Evolutionary conservation across 495 filamentous ascomycete species (phyloP).

Genomic region (Daldinia grandis): DNA sequence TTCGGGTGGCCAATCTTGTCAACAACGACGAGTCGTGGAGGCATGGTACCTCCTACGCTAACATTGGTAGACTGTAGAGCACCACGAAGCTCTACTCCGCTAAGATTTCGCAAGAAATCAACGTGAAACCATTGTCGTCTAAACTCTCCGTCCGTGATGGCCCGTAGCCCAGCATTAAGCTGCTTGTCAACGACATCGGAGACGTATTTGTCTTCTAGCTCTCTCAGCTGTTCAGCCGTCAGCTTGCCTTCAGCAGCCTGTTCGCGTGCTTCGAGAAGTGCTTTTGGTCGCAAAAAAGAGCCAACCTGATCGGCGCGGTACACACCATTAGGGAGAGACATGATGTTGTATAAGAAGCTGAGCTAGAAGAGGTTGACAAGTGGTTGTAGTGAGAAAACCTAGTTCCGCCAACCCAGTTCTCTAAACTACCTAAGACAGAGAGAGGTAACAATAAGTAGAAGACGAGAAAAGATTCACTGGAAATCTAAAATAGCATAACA

Average conservation of each 20-base stretch:
- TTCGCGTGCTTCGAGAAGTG: slow-evolving; percentile 52
- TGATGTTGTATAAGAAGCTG: slow-evolving; percentile 32
- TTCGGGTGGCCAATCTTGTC: slow-evolving; percentile 56
- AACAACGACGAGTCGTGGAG: slow-evolving; percentile 55
- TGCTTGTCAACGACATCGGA: slow-evolving; percentile 67
- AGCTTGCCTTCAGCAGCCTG: slow-evolving; percentile 57
- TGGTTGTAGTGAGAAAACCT: neutral
- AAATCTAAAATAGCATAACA: slow-evolving; percentile 10
- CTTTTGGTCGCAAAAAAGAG: slow-evolving; percentile 54
- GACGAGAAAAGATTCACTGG: slow-evolving; percentile 12
- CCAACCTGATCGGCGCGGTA: slow-evolving; percentile 62
- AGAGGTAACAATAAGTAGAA: slow-evolving; percentile 1
- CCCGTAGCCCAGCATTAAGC: slow-evolving; percentile 67
- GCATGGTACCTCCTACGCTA: slow-evolving; percentile 53
- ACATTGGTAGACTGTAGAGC: slow-evolving; percentile 54
- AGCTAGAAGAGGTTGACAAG: neutral
- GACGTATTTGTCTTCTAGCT: slow-evolving; percentile 72
- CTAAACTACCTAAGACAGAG: neutral
- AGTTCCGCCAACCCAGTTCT: slow-evolving; percentile 4
- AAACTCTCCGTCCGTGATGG: slow-evolving; percentile 78
- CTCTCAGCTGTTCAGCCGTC: slow-evolving; percentile 51
- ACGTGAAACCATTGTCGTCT: slow-evolving; percentile 62
- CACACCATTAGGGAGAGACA: slow-evolving; percentile 58
- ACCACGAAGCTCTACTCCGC: slow-evolving; percentile 55
- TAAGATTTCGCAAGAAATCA: slow-evolving; percentile 56